Base-by-base conservation (phyloP, 352 stramenopile species). In the Pythium diclinum region DNA sequence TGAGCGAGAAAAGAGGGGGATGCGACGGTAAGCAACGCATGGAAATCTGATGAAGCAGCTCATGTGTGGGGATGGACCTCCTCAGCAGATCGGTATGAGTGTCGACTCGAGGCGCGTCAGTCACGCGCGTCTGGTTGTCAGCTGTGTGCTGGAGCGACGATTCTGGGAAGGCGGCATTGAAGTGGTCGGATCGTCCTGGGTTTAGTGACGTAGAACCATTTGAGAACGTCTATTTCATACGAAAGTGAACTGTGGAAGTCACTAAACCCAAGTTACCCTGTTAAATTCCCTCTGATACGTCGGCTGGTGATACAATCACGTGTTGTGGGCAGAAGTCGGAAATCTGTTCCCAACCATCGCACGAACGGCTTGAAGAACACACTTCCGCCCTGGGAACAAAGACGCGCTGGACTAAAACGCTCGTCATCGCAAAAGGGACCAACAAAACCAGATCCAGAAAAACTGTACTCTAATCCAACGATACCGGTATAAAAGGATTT, bases 231-330 rank as follows among this genome's bases (percentile, higher is more conserved):
- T n/a, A n/a, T n/a, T n/a, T n/a, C n/a, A n/a, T n/a, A n/a, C n/a
- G n/a, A n/a, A n/a, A n/a, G n/a, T n/a, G n/a, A n/a, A n/a, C n/a
- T n/a, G n/a, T n/a, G n/a, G n/a, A n/a, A n/a, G n/a, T 47, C 53
- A 59, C 53, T 59, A 59, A 59, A 59, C 3, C 32, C 53, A 33
- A 48, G 53, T 48, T 33, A 34, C 13, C 33, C 33, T 48, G 53
- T 11, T 59, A 28, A 23, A 6, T 59, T 59, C 33, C 32, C 53
- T n/a, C 51, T 6, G 36, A 17, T 14, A 42, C 10, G 13, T 42
- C 36, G 36, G 10, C 36, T 42, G 36, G 36, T 0, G 36, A 6
- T 5, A 17, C 28, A 21, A 23, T 14, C n/a, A 25, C 51, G 51
- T 21, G 30, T 59, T 13, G 21, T 46, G 53, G 0, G 42, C 9